Base-by-base conservation (phyloP, 441 rosid genomes). In the Brassica balearica region DNA sequence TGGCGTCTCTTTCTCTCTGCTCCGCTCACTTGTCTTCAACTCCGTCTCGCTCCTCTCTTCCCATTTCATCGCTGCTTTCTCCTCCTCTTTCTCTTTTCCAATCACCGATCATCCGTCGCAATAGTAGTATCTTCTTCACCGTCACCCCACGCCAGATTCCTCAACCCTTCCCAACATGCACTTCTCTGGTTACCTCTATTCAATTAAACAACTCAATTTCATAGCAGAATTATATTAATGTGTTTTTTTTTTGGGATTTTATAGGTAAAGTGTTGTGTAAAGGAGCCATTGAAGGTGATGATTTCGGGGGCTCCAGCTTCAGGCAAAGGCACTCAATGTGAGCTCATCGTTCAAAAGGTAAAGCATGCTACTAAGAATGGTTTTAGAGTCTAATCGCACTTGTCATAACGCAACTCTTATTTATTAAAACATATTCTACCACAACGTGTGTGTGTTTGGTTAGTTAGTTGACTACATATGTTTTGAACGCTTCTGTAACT, bases 291-390 rank as follows among this genome's bases (percentile, higher is more conserved):
- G 83, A 93, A 91, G 82, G 97, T 95, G 72, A 95, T 95, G 97
- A 92, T 95, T 73, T 92, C 97, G 0, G 98, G 99, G 22, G 97
- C 98, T 20, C 94, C 98, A 0, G 97, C 97, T 5, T 95, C 95
- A 2, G 98, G 99, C 48, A 95, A 93, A 85, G 97, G 99, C 64
- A 89, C 99, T 72, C 99, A 93, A 77, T 90, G 97, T 75, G 97
- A 93, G 69, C 78, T 93, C 65, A 90, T 92, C 46, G 97, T 85
- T 76, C 84, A 87, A 4, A 90, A 91, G 95, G 99, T 93, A 84
- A 68, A 17, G 4, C 64, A 8, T 1, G 51, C 27, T 51, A 51
- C 56, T 48, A n/a, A 5, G 56, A 48, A 53, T 6, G 4, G 20
- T 15, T 53, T 6, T 53, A 6, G 10, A 55, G 60, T 17, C 22